A percentile compares a stretch with the other conserved stretches of the same genome.
Conservation (phyloP, 371 early-diverging fungal genomes). For the Dipsacomyces acuminosporus region DNA sequence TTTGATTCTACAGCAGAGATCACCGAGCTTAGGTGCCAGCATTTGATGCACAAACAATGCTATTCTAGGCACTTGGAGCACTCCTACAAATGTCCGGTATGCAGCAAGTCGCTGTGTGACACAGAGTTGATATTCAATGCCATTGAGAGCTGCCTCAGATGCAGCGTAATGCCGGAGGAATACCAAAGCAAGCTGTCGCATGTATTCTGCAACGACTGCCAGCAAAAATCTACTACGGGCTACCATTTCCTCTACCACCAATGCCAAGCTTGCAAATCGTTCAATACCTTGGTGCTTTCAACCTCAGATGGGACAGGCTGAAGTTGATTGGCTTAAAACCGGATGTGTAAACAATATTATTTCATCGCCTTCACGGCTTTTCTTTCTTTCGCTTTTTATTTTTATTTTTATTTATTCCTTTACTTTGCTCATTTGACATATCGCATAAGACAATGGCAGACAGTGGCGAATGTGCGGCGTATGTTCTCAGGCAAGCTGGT, state of each 20-base stretch:
- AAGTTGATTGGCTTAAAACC: neutral
- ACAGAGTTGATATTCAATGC: constrained; percentile 77
- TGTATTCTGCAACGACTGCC: constrained; percentile 96
- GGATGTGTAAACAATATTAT: neutral
- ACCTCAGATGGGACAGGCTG: neutral
- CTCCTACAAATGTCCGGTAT: constrained; percentile 95
- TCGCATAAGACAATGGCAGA: constrained; percentile 17
- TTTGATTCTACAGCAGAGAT: constrained; percentile 54
- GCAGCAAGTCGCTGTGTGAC: constrained; percentile 87
- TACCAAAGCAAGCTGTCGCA: constrained; percentile 64
- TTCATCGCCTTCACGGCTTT: neutral
- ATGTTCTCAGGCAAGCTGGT: no score
- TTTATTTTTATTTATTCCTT: neutral
- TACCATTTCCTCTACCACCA: constrained; percentile 96
- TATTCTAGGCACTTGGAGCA: constrained; percentile 76
- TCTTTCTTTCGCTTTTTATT: neutral
- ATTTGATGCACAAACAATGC: constrained; percentile 87
- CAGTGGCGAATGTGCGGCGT: constrained; percentile 29
- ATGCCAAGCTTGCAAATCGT: constrained; percentile 80
- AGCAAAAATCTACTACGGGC: constrained; percentile 68
- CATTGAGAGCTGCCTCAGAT: constrained; percentile 75
- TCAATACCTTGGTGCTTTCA: constrained; percentile 63
- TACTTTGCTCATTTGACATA: no score
- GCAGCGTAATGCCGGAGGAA: constrained; percentile 88
- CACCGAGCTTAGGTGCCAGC: constrained; percentile 77